A percentile compares a stretch with the other conserved stretches of the same genome.
Evolutionary conservation across 2,329 filamentous ascomycete species (phyloP).

Genomic region (Colletotrichum costaricense): DNA sequence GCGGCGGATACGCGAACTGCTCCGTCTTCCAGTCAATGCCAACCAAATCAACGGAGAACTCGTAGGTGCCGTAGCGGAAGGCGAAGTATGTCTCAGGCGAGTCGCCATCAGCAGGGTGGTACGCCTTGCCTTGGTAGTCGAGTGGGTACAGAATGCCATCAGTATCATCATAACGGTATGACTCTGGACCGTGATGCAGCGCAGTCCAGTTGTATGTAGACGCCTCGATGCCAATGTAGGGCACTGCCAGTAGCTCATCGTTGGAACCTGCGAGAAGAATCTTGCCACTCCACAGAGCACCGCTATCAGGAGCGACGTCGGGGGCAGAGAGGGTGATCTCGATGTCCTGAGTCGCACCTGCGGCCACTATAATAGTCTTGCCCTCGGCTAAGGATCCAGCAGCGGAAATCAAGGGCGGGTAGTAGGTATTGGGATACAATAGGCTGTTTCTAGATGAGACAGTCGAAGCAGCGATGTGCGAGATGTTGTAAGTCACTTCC

Average conservation of each 20-base stretch:
- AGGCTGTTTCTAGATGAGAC: slow-evolving; percentile 23
- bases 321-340: slow-evolving; percentile 27
- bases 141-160: slow-evolving; percentile 34
- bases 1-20: slow-evolving; percentile 34
- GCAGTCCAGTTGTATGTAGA: slow-evolving; percentile 40
- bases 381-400: slow-evolving; percentile 22
- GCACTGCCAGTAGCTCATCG: slow-evolving; percentile 34
- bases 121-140: slow-evolving; percentile 28
- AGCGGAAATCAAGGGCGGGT: slow-evolving; percentile 20
- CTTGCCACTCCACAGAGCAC: slow-evolving; percentile 40
- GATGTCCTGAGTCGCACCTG: slow-evolving; percentile 15
- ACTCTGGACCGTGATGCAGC: slow-evolving; percentile 33
- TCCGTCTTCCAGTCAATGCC: slow-evolving; percentile 33
- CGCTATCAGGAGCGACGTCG: slow-evolving; percentile 25
- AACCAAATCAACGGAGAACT: slow-evolving; percentile 38
- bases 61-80: slow-evolving; percentile 37
- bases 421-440: slow-evolving; percentile 34
- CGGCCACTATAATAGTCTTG: slow-evolving; percentile 2
- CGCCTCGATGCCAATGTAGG: slow-evolving; percentile 38
- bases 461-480: slow-evolving; percentile 28
- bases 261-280: slow-evolving; percentile 36
- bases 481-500: slow-evolving; percentile 34
- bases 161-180: slow-evolving; percentile 32
- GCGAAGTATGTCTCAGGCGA: slow-evolving; percentile 38
- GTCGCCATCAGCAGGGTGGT: slow-evolving; percentile 31